Percentiles rank a stretch among this genome's conserved stretches.
These are phyloP conservation scores for Heterobasidion irregulare DNA, from an alignment of 1,284 basidiomycete genomes.

Conservation along the genomic window DNA sequence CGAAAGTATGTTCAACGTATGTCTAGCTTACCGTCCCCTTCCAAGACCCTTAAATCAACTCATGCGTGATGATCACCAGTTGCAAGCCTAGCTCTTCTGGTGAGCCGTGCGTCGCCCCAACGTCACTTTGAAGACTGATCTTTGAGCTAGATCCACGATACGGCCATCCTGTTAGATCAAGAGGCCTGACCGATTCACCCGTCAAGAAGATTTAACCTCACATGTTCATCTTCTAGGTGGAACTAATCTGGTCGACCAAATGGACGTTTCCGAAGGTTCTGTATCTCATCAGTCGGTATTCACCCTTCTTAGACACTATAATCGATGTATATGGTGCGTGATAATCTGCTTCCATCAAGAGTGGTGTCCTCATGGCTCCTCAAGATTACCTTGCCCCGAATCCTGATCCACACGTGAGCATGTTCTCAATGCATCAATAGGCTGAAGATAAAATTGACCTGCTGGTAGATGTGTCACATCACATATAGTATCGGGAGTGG, in stretches of 20 bases:
- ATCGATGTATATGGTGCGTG: background rate
- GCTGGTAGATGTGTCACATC: background rate
- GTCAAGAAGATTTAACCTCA: background rate
- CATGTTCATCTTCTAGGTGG: conserved; percentile 7
- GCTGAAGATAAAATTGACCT: background rate
- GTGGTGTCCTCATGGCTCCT: background rate
- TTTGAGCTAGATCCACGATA: background rate
- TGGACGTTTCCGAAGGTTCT: background rate
- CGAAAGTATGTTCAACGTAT: no score
- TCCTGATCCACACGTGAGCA: background rate
- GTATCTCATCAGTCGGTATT: background rate
- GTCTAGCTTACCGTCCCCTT: no score
- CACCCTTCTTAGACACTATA: background rate
- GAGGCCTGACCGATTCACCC: background rate
- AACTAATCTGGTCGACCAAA: background rate
- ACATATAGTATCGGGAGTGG: background rate
- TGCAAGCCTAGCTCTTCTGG: no score
- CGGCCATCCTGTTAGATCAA: background rate
- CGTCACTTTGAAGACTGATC: no score
- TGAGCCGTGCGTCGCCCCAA: no score
- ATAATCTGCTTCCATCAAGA: background rate
- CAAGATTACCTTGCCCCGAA: background rate
- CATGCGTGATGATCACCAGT: no score
- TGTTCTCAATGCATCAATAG: no score
- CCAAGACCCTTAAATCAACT: no score